A percentile compares a stretch with the other conserved stretches of the same genome.
Evolutionary conservation across 2,329 filamentous ascomycete genomes (phyloP).

Genomic region (Bipolaris gigantea): DNA sequence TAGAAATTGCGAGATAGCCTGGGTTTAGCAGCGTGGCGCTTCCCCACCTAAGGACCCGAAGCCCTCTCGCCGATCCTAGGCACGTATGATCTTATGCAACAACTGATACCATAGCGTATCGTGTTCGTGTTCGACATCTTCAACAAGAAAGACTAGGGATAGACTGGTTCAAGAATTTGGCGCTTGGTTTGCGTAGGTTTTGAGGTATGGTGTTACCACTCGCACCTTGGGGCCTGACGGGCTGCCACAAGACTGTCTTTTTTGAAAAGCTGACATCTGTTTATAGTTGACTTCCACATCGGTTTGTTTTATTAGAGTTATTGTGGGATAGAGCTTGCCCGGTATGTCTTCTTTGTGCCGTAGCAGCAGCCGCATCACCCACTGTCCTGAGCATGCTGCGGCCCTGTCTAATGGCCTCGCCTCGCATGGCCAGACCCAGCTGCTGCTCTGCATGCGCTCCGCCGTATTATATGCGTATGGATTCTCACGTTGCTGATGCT

Average conservation of each 20-base stretch:
- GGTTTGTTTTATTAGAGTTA: slow-evolving; percentile 31
- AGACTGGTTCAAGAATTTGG: slow-evolving; percentile 48
- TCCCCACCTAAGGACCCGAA: slow-evolving; percentile 42
- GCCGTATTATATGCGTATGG: background rate
- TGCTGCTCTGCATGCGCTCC: background rate
- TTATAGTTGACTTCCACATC: slow-evolving; percentile 32
- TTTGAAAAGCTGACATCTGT: slow-evolving; percentile 26
- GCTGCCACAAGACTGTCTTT: slow-evolving; percentile 4
- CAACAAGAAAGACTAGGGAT: slow-evolving; percentile 47
- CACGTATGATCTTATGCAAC: slow-evolving; percentile 40
- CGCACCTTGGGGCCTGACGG: too few relatives aligned
- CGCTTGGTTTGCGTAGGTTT: slow-evolving; percentile 42
- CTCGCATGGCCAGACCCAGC: background rate
- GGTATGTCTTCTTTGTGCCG: slow-evolving; percentile 22
- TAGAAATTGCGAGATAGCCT: slow-evolving; percentile 37
- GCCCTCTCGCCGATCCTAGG: slow-evolving; percentile 33
- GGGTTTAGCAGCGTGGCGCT: slow-evolving; percentile 41
- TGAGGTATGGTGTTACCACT: slow-evolving; percentile 33
- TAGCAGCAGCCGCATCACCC: slow-evolving; percentile 1
- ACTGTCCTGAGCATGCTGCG: background rate
- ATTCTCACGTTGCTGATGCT: slow-evolving; percentile 9
- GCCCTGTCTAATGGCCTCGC: background rate
- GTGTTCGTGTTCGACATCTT: slow-evolving; percentile 41
- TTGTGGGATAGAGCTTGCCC: slow-evolving; percentile 33
- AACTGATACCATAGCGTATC: slow-evolving; percentile 42